Evolutionary conservation across 306 rosid species (phyloP).

Genomic region (Corylus heterophylla): DNA sequence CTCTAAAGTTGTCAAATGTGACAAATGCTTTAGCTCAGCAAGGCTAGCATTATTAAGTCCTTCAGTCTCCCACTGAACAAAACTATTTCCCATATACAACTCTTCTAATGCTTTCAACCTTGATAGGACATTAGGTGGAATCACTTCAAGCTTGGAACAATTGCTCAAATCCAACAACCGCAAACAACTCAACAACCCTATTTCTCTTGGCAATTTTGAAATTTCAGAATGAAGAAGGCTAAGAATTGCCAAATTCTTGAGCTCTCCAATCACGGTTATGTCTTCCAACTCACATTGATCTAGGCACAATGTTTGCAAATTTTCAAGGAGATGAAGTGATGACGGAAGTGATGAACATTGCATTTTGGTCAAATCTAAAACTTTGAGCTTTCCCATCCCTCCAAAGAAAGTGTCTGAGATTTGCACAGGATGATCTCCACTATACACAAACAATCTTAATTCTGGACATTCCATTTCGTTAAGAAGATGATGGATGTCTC

Average conservation of each 20-base stretch:
- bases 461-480: neutral
- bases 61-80: conserved; percentile 8
- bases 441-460: accelerated
- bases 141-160: neutral
- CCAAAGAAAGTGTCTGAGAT: neutral
- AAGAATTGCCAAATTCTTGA: conserved; percentile 13
- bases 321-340: neutral
- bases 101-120: conserved; percentile 10
- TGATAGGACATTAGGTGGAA: conserved; percentile 18
- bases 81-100: neutral
- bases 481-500: neutral
- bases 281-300: neutral
- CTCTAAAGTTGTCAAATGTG: neutral
- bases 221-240: neutral
- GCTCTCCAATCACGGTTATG: neutral
- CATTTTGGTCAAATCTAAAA: neutral
- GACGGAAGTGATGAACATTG: neutral
- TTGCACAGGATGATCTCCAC: accelerated
- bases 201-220: neutral
- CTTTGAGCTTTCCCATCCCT: neutral
- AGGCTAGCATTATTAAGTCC: neutral
- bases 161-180: neutral
- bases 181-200: neutral
- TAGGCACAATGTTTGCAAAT: neutral
- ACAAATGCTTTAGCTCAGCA: conserved; percentile 9